Evolutionary conservation across 2,329 filamentous ascomycete species (phyloP).

Genomic region (Sphaerulina vaccinii): DNA sequence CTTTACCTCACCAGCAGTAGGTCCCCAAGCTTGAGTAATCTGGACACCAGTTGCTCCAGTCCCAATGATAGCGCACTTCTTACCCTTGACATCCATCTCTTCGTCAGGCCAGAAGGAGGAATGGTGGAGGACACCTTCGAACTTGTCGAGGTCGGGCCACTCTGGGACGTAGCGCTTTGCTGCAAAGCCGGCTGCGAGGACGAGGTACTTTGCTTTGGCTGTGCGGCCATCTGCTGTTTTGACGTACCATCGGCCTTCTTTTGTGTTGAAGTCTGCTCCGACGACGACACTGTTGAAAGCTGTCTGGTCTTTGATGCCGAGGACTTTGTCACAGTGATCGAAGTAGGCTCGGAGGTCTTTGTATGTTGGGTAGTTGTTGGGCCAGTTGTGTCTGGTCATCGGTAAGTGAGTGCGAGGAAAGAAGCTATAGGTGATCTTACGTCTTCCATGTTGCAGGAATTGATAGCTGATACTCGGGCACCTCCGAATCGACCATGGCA

Average conservation of each 20-base stretch:
- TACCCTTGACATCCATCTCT: constrained; percentile 26
- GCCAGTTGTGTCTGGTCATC: constrained; percentile 18
- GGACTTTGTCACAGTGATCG: constrained; percentile 57
- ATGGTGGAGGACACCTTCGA: constrained; percentile 43
- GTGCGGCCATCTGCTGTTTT: constrained; percentile 54
- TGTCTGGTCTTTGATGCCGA: constrained; percentile 56
- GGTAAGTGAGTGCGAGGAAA: too few species aligned
- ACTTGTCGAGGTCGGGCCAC: constrained; percentile 38
- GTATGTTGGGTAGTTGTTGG: constrained; percentile 29
- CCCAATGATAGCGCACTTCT: constrained; percentile 45
- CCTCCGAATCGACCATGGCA: constrained; percentile 48
- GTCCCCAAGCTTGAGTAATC: constrained; percentile 24
- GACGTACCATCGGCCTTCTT: constrained; percentile 51
- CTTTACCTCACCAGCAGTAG: constrained; percentile 20
- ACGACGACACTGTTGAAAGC: constrained; percentile 54
- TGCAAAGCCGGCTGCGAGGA: constrained; percentile 53
- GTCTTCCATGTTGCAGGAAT: constrained; percentile 47
- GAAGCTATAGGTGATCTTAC: constrained; percentile 36
- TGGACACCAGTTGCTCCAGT: constrained; percentile 46
- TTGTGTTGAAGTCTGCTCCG: constrained; percentile 53
- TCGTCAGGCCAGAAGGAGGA: constrained; percentile 42
- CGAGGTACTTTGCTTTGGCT: constrained; percentile 52
- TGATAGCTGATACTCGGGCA: constrained; percentile 50
- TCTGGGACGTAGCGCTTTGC: constrained; percentile 41
- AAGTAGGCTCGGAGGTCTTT: constrained; percentile 57